phyloP scores from a whole-genome alignment of 495 filamentous ascomycete genomes.

The Parathielavia hyrcaniae region DNA sequence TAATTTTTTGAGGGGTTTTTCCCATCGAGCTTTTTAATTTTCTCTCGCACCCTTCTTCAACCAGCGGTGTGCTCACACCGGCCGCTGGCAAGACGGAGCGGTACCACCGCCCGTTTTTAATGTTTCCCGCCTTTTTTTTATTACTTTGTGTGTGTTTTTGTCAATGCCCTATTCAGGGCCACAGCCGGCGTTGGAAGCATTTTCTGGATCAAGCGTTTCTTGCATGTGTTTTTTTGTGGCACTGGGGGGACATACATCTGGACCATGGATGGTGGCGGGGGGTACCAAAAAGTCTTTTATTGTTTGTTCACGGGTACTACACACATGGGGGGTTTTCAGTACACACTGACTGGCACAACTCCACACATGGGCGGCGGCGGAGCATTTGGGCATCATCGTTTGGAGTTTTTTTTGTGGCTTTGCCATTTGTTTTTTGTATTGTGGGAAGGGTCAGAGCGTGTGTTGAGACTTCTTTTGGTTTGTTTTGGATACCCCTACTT shows the following conservation, averaged over 20 bases:
- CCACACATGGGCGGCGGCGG: background rate
- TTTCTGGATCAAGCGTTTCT: background rate
- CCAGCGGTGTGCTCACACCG: too few species aligned
- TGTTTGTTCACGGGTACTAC: background rate
- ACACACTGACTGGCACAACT: constrained; percentile 11
- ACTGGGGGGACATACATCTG: background rate
- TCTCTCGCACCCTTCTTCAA: background rate
- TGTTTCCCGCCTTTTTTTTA: background rate
- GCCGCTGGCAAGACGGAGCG: too few species aligned
- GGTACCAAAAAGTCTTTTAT: constrained; percentile 4
- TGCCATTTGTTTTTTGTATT: background rate
- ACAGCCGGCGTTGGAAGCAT: background rate
- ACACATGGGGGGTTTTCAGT: background rate
- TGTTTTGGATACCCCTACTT: constrained; percentile 7
- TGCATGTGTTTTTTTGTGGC: constrained; percentile 5
- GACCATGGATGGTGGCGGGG: background rate
- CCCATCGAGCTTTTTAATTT: too few species aligned
- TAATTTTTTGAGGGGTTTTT: too few species aligned
- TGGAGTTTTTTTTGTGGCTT: constrained; percentile 6
- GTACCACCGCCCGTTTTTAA: background rate
- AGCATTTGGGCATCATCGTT: constrained; percentile 1
- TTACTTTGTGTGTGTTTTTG: too few species aligned
- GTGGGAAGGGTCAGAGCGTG: background rate
- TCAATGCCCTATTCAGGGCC: too few species aligned
- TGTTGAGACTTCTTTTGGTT: background rate